Conservation (phyloP, 2,329 filamentous ascomycete species). For the Neopestalotiopsis sp. region DNA sequence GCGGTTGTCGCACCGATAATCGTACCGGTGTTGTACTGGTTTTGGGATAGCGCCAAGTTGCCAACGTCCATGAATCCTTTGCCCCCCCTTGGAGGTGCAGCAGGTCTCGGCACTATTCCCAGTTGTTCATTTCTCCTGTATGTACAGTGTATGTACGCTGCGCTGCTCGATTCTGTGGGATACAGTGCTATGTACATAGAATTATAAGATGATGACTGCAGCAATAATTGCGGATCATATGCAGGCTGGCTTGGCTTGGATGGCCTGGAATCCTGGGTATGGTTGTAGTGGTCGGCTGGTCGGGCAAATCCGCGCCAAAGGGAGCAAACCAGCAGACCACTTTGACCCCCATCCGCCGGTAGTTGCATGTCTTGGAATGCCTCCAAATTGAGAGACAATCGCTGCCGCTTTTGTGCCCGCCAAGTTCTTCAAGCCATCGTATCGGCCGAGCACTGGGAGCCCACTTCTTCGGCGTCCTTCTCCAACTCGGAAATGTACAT, state of each 20-base stretch:
- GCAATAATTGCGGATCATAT: conserved; percentile 3
- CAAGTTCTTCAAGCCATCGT: not conserved
- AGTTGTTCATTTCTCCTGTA: not conserved
- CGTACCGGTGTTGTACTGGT: not conserved
- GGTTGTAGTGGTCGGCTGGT: not conserved
- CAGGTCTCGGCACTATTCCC: not conserved
- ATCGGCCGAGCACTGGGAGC: too few species aligned
- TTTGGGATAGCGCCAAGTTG: not conserved
- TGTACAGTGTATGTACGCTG: too few species aligned
- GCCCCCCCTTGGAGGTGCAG: not conserved
- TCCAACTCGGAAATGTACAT: not conserved
- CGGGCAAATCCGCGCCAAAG: not conserved
- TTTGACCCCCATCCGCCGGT: not conserved
- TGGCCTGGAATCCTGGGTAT: not conserved
- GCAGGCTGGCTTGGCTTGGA: not conserved
- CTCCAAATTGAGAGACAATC: too few species aligned
- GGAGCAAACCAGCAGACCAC: too few species aligned
- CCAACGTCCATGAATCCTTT: not conserved
- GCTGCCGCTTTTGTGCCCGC: too few species aligned
- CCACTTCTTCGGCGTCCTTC: not conserved
- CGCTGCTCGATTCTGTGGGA: not conserved
- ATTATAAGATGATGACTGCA: not conserved
- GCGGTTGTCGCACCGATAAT: not conserved
- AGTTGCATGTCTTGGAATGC: not conserved
- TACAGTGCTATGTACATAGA: not conserved